phyloP scores from a whole-genome alignment of 2,329 filamentous ascomycete species.

The Diaporthe nobilis region DNA sequence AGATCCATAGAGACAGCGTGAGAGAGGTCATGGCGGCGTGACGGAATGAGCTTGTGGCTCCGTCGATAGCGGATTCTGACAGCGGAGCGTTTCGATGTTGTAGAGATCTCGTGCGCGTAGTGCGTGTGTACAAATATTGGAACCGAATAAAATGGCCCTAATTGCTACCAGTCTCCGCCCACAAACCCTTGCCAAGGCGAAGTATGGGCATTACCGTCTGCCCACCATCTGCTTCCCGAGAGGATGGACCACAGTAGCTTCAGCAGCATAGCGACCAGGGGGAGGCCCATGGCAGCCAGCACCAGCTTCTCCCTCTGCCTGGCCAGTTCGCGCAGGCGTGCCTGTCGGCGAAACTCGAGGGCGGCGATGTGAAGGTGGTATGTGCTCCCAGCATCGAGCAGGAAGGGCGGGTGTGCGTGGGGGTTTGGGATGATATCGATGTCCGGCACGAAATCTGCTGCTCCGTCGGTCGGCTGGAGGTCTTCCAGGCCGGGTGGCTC shows the following conservation, averaged over 20 bases:
- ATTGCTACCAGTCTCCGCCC: constrained; percentile 15
- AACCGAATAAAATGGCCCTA: neutral
- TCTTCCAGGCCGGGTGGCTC: neutral
- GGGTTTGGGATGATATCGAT: too few species aligned
- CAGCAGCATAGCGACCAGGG: constrained; percentile 3
- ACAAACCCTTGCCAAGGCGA: constrained; percentile 11
- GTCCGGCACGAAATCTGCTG: neutral
- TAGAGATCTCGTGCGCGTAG: neutral
- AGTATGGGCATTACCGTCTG: neutral
- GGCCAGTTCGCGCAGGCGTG: neutral
- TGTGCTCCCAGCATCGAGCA: constrained; percentile 2
- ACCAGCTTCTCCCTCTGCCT: constrained; percentile 23
- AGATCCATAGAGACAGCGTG: constrained; percentile 43
- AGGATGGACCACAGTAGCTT: constrained; percentile 20
- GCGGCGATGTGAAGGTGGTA: constrained; percentile 19
- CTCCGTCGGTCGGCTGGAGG: neutral
- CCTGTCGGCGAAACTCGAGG: constrained; percentile 10
- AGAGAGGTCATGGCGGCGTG: constrained; percentile 39
- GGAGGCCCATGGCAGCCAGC: constrained; percentile 14
- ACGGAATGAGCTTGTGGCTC: neutral
- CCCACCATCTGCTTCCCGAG: neutral
- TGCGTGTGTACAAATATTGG: neutral
- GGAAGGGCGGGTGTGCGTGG: neutral
- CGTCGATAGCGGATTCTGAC: neutral
- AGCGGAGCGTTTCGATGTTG: neutral